Conservation (phyloP, 352 stramenopile genomes). For the Phytophthora agathidicida region DNA sequence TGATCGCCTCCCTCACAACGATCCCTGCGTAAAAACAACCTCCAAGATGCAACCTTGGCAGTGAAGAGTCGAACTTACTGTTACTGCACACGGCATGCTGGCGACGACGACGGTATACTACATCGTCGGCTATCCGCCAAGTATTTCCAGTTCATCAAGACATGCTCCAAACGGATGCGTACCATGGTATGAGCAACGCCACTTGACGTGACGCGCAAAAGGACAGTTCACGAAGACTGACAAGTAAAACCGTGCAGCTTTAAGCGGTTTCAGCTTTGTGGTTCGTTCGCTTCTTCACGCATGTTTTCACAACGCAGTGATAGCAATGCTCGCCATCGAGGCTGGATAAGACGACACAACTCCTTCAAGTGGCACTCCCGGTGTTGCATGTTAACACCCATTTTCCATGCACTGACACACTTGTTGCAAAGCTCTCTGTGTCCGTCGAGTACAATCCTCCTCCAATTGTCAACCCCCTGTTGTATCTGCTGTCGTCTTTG, state of each 20-base stretch:
- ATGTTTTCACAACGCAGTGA: not conserved
- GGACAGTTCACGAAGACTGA: slow-evolving; percentile 14
- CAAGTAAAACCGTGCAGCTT: slow-evolving; percentile 21
- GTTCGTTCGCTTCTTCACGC: not conserved
- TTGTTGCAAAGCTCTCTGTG: slow-evolving; percentile 9
- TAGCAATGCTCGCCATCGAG: slow-evolving; percentile 20
- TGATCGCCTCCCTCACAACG: slow-evolving; percentile 5
- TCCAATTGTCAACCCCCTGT: slow-evolving; percentile 21
- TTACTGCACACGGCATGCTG: slow-evolving; percentile 27
- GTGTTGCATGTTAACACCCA: slow-evolving; percentile 14
- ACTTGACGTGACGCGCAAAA: slow-evolving; percentile 36
- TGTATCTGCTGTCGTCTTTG: slow-evolving; percentile 5
- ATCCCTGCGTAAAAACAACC: slow-evolving; percentile 3
- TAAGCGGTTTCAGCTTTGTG: slow-evolving; percentile 10
- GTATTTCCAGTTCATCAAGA: slow-evolving; percentile 17
- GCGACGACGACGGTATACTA: slow-evolving; percentile 14
- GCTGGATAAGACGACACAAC: slow-evolving; percentile 17
- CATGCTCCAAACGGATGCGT: slow-evolving; percentile 8
- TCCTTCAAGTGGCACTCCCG: slow-evolving; percentile 10
- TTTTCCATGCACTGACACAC: slow-evolving; percentile 25
- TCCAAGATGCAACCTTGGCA: slow-evolving; percentile 9
- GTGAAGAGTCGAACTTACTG: slow-evolving; percentile 20
- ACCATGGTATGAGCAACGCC: slow-evolving; percentile 18
- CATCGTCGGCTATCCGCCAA: not conserved
- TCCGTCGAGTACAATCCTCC: not conserved